Conservation (phyloP, 129 eudicot genomes). For the Logfia minima region DNA sequence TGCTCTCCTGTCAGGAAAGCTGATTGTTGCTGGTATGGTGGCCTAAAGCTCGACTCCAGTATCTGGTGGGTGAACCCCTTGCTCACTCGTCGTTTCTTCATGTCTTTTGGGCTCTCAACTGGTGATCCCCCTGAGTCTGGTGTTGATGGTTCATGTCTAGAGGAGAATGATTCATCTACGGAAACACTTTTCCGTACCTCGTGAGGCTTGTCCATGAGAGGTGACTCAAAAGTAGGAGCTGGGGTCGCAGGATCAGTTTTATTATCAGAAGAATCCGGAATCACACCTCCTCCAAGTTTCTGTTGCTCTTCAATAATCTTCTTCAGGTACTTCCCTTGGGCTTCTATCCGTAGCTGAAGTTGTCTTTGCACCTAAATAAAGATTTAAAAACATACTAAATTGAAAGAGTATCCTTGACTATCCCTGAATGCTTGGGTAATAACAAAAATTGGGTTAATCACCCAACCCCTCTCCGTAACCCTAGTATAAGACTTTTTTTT, state of each 20-base stretch:
- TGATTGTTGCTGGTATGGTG: constrained; percentile 37
- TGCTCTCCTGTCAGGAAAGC: constrained; percentile 37
- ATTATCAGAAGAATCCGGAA: constrained; percentile 41
- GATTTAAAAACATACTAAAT: no score
- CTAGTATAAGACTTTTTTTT: no score
- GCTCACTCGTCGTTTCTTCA: constrained; percentile 50
- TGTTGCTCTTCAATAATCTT: constrained; percentile 87
- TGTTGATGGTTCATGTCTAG: constrained; percentile 53
- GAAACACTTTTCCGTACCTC: constrained; percentile 39
- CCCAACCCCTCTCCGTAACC: no score
- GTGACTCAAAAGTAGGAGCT: constrained; percentile 30
- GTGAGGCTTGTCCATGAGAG: constrained; percentile 28
- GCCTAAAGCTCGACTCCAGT: constrained; percentile 54
- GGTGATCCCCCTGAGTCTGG: constrained; percentile 59
- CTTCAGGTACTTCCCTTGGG: constrained; percentile 83
- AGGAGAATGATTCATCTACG: constrained; percentile 32
- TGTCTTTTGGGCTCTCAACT: constrained; percentile 19
- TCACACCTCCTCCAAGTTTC: constrained; percentile 52
- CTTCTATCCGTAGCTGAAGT: constrained; percentile 79
- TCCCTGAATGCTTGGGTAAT: no score
- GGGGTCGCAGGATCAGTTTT: constrained; percentile 53
- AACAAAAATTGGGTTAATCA: no score
- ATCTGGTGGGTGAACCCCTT: constrained; percentile 42
- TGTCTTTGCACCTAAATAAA: constrained; percentile 69
- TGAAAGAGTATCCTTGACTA: no score